Conservation (phyloP, 164 flowering plant genomes). For the Vitis amurensis region DNA sequence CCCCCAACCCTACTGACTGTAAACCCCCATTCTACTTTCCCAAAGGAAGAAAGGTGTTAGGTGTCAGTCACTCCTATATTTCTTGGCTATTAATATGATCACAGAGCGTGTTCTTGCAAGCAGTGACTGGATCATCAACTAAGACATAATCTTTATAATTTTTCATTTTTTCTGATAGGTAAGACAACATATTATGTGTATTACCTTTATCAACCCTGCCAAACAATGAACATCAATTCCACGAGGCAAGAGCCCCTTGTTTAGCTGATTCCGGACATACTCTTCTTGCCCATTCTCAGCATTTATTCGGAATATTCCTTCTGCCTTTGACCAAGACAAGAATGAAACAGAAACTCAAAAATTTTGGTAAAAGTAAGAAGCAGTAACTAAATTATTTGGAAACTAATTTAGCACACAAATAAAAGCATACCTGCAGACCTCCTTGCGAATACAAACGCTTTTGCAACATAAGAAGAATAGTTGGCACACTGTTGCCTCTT, state of each 20-base stretch:
- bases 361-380: background rate
- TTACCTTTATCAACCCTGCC: slow-evolving; percentile 74
- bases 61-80: no score
- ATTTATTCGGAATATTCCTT: slow-evolving; percentile 72
- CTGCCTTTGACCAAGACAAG: slow-evolving; percentile 45
- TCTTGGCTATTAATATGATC: no score
- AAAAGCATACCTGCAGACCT: slow-evolving; percentile 73
- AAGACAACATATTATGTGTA: background rate
- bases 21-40: no score
- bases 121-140: no score
- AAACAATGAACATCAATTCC: slow-evolving; percentile 76
- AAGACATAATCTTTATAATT: no score
- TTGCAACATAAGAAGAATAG: slow-evolving; percentile 91
- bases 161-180: no score
- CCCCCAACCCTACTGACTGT: no score
- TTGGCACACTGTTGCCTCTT: slow-evolving; percentile 91
- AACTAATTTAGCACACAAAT: slow-evolving; percentile 4
- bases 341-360: background rate
- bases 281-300: slow-evolving; percentile 73
- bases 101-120: no score
- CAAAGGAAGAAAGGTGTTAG: no score
- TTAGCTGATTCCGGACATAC: slow-evolving; percentile 51
- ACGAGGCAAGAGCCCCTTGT: slow-evolving; percentile 57
- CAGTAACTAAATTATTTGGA: background rate
- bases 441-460: slow-evolving; percentile 69